A percentile compares a stretch with the other conserved stretches of the same genome.
phyloP scores from a whole-genome alignment of 805 yeast species.

The Starmera quercuum region DNA sequence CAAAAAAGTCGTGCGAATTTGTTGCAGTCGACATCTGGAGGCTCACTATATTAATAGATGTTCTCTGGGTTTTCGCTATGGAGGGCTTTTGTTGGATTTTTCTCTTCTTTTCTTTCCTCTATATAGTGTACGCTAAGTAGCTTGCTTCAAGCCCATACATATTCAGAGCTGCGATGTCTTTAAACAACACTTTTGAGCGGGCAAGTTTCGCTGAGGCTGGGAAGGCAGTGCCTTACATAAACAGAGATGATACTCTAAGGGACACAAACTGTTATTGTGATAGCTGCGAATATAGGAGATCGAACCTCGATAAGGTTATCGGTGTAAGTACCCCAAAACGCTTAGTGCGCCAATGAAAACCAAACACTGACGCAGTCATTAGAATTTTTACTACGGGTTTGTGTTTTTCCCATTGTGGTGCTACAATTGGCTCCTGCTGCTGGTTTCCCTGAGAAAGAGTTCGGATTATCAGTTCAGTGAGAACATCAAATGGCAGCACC shows the following conservation, averaged over 20 bases:
- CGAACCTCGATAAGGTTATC: slow-evolving; percentile 8
- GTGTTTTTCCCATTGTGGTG: slow-evolving; percentile 14
- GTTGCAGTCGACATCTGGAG: too few relatives aligned
- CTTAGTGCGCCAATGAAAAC: not conserved
- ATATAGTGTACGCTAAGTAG: not conserved
- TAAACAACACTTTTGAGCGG: too few relatives aligned
- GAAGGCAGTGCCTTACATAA: not conserved
- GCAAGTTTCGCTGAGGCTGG: too few relatives aligned
- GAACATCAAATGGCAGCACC: slow-evolving; percentile 8
- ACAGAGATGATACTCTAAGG: not conserved
- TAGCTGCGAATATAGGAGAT: slow-evolving; percentile 8
- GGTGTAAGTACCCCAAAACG: not conserved
- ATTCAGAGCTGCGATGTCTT: not conserved
- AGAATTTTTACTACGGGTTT: slow-evolving; percentile 18
- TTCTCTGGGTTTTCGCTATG: too few relatives aligned
- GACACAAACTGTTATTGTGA: slow-evolving; percentile 16
- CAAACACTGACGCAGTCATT: not conserved
- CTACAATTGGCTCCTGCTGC: slow-evolving; percentile 7
- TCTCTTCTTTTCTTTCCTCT: not conserved
- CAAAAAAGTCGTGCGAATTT: too few relatives aligned
- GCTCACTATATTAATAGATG: too few relatives aligned
- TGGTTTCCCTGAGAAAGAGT: not conserved
- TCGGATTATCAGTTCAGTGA: slow-evolving; percentile 12
- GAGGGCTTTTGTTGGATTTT: not conserved
- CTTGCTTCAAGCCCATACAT: not conserved